Percentiles rank a stretch among this genome's conserved stretches.
phyloP scores from a whole-genome alignment of 495 filamentous ascomycete species.

The Ascobolus immersus region DNA sequence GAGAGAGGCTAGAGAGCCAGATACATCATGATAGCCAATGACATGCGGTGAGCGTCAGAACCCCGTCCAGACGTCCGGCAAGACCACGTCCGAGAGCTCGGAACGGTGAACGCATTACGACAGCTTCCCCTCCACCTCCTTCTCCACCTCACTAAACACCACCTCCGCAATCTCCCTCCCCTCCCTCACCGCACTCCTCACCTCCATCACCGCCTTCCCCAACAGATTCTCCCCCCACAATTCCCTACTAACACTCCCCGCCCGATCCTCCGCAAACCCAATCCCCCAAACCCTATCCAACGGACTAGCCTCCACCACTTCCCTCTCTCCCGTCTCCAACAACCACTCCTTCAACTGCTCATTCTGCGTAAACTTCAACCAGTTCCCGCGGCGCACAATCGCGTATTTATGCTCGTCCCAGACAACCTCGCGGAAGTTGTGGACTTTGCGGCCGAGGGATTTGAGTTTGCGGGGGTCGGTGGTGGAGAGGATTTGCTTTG shows the following conservation, averaged over 20 bases:
- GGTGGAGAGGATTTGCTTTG: conserved; percentile 21
- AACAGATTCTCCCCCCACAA: conserved; percentile 43
- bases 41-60: no score
- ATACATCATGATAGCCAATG: no score
- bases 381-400: conserved; percentile 36
- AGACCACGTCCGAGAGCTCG: no score
- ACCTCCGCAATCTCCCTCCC: neutral
- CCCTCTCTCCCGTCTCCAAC: conserved; percentile 29
- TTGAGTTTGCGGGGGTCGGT: conserved; percentile 22
- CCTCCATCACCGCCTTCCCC: conserved; percentile 25
- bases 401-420: conserved; percentile 28
- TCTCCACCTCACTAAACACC: neutral
- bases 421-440: conserved; percentile 24
- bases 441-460: conserved; percentile 30
- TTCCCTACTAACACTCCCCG: no score
- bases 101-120: no score
- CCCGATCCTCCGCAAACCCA: conserved; percentile 30
- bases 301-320: conserved; percentile 39
- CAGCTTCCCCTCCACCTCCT: conserved; percentile 2
- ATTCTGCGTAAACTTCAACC: conserved; percentile 29
- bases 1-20: no score
- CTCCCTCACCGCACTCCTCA: conserved; percentile 3
- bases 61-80: no score
- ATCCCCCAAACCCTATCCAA: conserved; percentile 42
- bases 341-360: conserved; percentile 22